phyloP scores from a whole-genome alignment of 352 stramenopile genomes.

The Phytophthora aleatoria region DNA sequence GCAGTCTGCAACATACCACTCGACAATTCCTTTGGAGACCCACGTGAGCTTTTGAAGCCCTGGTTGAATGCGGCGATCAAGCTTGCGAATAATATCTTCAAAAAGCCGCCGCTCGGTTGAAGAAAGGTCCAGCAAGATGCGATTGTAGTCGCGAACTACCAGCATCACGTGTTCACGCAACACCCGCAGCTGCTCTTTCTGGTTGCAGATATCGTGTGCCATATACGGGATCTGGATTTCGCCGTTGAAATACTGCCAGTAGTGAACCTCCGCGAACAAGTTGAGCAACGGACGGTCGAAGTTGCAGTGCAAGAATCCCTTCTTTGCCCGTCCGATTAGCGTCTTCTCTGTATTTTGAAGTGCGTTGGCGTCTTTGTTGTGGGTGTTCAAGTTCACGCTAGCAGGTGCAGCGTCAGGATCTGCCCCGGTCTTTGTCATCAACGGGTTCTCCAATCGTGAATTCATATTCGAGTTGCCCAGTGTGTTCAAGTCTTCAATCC shows the following conservation, averaged over 20 bases:
- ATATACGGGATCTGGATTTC: conserved; percentile 95
- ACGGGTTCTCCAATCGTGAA: conserved; percentile 80
- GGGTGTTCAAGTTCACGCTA: conserved; percentile 42
- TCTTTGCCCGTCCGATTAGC: conserved; percentile 77
- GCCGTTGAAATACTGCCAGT: conserved; percentile 92
- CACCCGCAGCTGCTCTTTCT: conserved; percentile 91
- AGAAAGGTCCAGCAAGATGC: conserved; percentile 91
- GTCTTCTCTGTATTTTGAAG: conserved; percentile 84
- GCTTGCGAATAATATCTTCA: conserved; percentile 93
- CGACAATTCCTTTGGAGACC: conserved; percentile 91
- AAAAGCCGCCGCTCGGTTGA: conserved; percentile 93
- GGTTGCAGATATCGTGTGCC: conserved; percentile 95
- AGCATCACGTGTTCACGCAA: conserved; percentile 95
- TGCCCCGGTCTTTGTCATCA: conserved; percentile 82
- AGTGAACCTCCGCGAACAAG: conserved; percentile 93
- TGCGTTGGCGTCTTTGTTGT: conserved; percentile 59
- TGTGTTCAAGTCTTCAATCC: conserved; percentile 87
- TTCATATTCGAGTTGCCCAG: conserved; percentile 80
- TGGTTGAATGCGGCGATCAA: conserved; percentile 93
- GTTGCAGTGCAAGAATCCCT: conserved; percentile 93
- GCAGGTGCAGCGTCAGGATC: conserved; percentile 14
- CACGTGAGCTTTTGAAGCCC: conserved; percentile 94
- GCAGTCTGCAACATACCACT: conserved; percentile 93
- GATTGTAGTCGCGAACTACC: conserved; percentile 95
- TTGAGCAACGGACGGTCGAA: conserved; percentile 93